Evolutionary conservation across 2,329 filamentous ascomycete genomes (phyloP).

Genomic region (Alternaria sp.): DNA sequence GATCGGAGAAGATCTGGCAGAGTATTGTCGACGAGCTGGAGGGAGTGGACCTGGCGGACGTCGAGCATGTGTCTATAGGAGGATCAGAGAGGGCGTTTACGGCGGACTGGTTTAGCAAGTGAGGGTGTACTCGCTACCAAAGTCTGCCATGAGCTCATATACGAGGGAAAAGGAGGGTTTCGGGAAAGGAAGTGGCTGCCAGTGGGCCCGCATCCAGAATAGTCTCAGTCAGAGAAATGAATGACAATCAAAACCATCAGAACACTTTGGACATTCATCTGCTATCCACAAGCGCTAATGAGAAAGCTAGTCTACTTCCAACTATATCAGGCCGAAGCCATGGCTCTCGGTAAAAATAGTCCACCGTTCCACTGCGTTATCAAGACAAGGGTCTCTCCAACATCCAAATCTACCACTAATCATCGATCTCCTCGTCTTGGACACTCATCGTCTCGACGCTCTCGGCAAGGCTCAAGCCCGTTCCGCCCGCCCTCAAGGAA

Average conservation of each 20-base stretch:
- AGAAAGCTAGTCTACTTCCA: background rate
- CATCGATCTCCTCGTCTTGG: constrained; percentile 11
- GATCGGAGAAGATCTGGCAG: constrained; percentile 8
- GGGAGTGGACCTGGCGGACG: background rate
- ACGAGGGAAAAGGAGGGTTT: background rate
- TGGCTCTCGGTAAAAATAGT: background rate
- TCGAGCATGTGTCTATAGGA: constrained; percentile 6
- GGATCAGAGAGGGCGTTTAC: background rate
- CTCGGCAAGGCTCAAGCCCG: constrained; percentile 21
- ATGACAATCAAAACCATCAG: background rate
- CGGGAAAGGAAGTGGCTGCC: background rate
- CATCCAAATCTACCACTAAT: background rate
- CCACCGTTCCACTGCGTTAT: background rate
- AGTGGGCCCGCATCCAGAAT: background rate
- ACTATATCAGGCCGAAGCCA: background rate
- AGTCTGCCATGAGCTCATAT: background rate
- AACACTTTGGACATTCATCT: background rate
- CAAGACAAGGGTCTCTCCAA: background rate
- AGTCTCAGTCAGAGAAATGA: background rate
- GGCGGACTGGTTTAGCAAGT: background rate
- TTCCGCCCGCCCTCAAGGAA: background rate
- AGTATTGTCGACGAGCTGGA: background rate
- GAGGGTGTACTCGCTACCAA: background rate
- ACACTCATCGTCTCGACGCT: constrained; percentile 29
- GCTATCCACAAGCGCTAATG: background rate